Percentiles rank a stretch among this genome's conserved stretches.
phyloP scores from a whole-genome alignment of 2,329 filamentous ascomycete genomes.

The Fusarium azukiicola region DNA sequence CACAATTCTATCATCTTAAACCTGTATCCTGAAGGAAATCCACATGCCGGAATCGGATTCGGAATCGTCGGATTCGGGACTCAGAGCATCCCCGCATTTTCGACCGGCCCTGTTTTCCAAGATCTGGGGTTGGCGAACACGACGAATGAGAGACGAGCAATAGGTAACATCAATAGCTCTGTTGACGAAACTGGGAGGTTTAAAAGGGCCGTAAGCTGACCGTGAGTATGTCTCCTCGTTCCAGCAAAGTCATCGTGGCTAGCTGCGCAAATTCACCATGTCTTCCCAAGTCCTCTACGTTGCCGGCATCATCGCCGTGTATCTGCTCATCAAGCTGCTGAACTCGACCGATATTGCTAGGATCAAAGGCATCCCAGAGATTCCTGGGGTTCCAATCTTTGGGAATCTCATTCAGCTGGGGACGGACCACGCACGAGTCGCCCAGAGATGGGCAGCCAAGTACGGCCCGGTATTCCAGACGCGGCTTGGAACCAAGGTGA shows the following conservation, averaged over 20 bases:
- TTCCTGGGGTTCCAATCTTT: conserved; percentile 81
- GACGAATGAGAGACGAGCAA: conserved; percentile 12
- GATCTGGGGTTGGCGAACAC: conserved; percentile 1
- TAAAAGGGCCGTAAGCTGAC: conserved; percentile 17
- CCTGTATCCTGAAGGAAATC: neutral
- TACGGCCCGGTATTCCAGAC: conserved; percentile 84
- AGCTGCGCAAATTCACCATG: conserved; percentile 20
- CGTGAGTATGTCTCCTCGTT: neutral
- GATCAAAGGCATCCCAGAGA: conserved; percentile 81
- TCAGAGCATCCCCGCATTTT: neutral
- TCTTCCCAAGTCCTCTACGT: conserved; percentile 41
- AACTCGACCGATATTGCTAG: conserved; percentile 77
- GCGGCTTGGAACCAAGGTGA: conserved; percentile 83
- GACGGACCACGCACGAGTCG: conserved; percentile 75
- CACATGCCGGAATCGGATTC: conserved; percentile 19
- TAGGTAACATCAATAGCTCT: conserved; percentile 8
- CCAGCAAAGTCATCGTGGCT: neutral
- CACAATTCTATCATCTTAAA: neutral
- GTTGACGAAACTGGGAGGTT: neutral
- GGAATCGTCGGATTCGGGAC: conserved; percentile 19
- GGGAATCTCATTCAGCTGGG: conserved; percentile 82
- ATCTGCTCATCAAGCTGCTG: conserved; percentile 55
- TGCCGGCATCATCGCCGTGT: conserved; percentile 25
- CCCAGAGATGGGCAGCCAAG: conserved; percentile 78
- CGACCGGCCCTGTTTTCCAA: neutral